Conservation (phyloP, 2,329 filamentous ascomycete species). For the Fusarium palustre region DNA sequence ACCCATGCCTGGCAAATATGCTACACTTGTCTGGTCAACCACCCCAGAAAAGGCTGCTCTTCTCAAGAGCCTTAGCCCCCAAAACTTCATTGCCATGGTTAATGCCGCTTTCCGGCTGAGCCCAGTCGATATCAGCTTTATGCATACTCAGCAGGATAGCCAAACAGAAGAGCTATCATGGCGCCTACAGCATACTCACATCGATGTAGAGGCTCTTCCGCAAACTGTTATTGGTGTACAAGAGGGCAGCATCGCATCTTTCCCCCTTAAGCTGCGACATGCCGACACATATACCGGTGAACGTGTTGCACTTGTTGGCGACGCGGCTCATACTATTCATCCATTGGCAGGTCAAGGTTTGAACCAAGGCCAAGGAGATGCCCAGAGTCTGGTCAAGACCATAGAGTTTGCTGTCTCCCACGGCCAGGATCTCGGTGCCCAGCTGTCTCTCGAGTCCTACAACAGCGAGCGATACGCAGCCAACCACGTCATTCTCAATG, state of each 20-base stretch:
- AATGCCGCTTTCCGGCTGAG: conserved; percentile 92
- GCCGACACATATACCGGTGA: conserved; percentile 94
- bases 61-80: conserved; percentile 78
- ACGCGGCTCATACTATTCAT: conserved; percentile 95
- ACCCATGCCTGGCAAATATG: conserved; percentile 83
- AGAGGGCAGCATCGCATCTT: conserved; percentile 83
- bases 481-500: conserved; percentile 83
- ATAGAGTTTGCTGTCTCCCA: conserved; percentile 82
- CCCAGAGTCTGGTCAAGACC: conserved; percentile 78
- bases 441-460: conserved; percentile 84
- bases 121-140: conserved; percentile 82
- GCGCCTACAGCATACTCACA: conserved; percentile 78
- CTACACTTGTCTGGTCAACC: conserved; percentile 95
- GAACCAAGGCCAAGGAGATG: conserved; percentile 92
- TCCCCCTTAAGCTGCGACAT: conserved; percentile 90
- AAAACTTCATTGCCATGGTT: conserved; percentile 86
- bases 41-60: conserved; percentile 81
- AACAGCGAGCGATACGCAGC: conserved; percentile 82
- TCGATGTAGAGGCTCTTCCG: conserved; percentile 68
- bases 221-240: conserved; percentile 78
- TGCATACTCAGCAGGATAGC: conserved; percentile 72
- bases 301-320: conserved; percentile 90
- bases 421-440: conserved; percentile 87
- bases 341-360: conserved; percentile 94
- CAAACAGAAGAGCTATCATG: conserved; percentile 85